Percentiles rank a stretch among this genome's conserved stretches.
Evolutionary conservation across 2,329 filamentous ascomycete species (phyloP).

Genomic region (Fusarium praegraminearum): DNA sequence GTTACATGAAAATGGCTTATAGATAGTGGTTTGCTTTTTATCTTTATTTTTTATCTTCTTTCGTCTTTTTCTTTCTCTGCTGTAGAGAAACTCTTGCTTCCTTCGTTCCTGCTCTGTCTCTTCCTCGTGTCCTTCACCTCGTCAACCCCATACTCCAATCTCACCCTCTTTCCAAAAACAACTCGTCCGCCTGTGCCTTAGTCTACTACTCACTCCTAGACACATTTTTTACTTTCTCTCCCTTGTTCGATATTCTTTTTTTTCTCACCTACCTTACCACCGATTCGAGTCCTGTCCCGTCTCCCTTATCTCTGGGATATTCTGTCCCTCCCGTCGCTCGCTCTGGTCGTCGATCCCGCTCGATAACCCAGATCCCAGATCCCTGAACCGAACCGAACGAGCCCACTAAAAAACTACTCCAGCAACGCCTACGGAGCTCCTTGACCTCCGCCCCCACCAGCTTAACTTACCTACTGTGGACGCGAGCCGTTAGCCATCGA

Average conservation of each 20-base stretch:
- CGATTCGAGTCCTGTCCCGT: slow-evolving; percentile 17
- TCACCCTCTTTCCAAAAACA: slow-evolving; percentile 21
- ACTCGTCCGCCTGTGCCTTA: slow-evolving; percentile 10
- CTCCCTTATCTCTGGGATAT: slow-evolving; percentile 33
- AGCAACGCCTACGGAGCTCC: slow-evolving; percentile 35
- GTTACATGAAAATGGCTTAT: slow-evolving; percentile 38
- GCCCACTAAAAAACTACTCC: slow-evolving; percentile 40
- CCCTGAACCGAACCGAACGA: slow-evolving; percentile 34
- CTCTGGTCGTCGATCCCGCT: slow-evolving; percentile 41
- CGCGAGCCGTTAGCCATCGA: slow-evolving; percentile 40
- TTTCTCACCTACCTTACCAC: slow-evolving; percentile 9
- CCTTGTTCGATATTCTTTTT: slow-evolving; percentile 2
- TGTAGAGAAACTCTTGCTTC: slow-evolving; percentile 4
- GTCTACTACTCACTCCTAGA: slow-evolving; percentile 12
- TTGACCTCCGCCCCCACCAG: slow-evolving; percentile 30
- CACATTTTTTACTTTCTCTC: slow-evolving; percentile 5
- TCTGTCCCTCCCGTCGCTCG: slow-evolving; percentile 17
- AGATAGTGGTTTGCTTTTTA: slow-evolving; percentile 22
- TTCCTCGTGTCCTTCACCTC: slow-evolving; percentile 27
- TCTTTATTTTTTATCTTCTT: background rate
- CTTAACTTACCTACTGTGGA: slow-evolving; percentile 33
- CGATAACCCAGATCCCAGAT: slow-evolving; percentile 43
- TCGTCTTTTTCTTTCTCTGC: background rate
- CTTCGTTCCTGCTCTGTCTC: slow-evolving; percentile 21
- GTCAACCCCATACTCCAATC: slow-evolving; percentile 27